Evolutionary conservation across 2,329 filamentous ascomycete species (phyloP), one percentile per base, ranked within the genome.

Genomic region (Chrysosphaeria jannelii): DNA sequence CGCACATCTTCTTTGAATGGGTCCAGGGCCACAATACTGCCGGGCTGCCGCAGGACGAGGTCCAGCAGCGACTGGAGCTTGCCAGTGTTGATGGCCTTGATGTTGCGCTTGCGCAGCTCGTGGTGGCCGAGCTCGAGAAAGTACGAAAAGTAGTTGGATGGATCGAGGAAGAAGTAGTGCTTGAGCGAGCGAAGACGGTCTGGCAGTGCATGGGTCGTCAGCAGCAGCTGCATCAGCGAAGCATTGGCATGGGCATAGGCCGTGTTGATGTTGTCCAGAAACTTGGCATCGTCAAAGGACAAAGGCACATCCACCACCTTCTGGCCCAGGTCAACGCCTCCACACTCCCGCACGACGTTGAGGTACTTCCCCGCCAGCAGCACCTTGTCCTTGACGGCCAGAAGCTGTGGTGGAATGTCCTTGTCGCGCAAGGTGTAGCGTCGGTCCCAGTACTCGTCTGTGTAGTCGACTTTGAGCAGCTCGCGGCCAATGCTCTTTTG

Each of bases 1-100:
- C 88, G 89, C 42, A 97, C 75, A 39, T 97, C 81, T 45, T 97
- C 85, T 39, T 93, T 97, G 54, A 89, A 97, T 0, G 81, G 78
- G 39, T 97, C 85, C 27, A 89, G 59, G 1, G 79, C 78, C 9
- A 89, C 81, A 22, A 90, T 71, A 35, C 72, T 91, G 20, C 85
- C 85, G 2, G 85, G 78, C 37, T 97, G 85, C n/a, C 85, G 75
- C 23, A 97, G 56, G 1, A 91, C 81, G 13, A 93, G 58, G 41
- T 97, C 85, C n/a, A 97, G 60, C 14, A 97, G 51, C 7, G 78
- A 91, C 42, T 97, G 85, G 20, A 97, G 53, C 43, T 97, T 97
- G 41, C 66, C 66, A 26, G 74, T 72, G 38, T 93, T 97, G 43
- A 93, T 78, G 25, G 58, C 58, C 39, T 76, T 76, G 28, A 79